Percentiles rank a stretch among this genome's conserved stretches.
Evolutionary conservation across 208 protist genomes (phyloP).

Genomic region (Polymyxa betae): DNA sequence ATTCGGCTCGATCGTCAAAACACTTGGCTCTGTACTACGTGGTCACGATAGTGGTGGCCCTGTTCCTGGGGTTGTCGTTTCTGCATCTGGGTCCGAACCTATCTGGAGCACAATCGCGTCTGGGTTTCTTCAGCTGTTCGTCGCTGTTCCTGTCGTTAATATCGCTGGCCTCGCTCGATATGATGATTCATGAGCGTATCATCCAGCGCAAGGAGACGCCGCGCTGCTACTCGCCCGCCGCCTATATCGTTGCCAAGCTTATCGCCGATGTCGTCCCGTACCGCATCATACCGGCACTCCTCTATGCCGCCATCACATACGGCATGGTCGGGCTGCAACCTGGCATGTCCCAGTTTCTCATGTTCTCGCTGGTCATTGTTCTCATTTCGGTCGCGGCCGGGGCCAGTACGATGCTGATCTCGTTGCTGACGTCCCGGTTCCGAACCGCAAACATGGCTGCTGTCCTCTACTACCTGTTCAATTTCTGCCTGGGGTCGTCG

Average conservation of each 20-base stretch:
- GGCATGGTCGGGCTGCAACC: constrained; percentile 31
- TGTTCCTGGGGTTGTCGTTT: constrained; percentile 10
- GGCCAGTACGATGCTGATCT: neutral
- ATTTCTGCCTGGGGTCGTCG: neutral
- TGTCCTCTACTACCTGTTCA: neutral
- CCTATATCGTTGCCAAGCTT: neutral
- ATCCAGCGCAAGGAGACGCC: neutral
- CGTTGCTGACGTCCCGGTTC: neutral
- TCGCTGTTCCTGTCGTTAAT: constrained; percentile 37
- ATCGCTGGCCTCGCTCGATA: neutral
- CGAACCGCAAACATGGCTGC: neutral
- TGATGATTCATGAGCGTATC: neutral
- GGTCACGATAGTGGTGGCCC: neutral
- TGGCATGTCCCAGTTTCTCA: neutral
- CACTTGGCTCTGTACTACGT: constrained; percentile 11
- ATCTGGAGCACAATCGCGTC: neutral
- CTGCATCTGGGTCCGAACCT: neutral
- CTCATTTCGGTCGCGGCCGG: neutral
- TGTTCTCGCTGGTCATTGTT: neutral
- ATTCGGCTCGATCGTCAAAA: neutral
- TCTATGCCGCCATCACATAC: neutral
- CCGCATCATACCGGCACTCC: neutral
- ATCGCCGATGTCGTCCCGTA: constrained; percentile 21
- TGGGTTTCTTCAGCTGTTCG: constrained; percentile 25
- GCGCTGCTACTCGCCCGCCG: neutral